Conservation (phyloP, 176 grass and related monocot species). For the Lolium multiflorum region DNA sequence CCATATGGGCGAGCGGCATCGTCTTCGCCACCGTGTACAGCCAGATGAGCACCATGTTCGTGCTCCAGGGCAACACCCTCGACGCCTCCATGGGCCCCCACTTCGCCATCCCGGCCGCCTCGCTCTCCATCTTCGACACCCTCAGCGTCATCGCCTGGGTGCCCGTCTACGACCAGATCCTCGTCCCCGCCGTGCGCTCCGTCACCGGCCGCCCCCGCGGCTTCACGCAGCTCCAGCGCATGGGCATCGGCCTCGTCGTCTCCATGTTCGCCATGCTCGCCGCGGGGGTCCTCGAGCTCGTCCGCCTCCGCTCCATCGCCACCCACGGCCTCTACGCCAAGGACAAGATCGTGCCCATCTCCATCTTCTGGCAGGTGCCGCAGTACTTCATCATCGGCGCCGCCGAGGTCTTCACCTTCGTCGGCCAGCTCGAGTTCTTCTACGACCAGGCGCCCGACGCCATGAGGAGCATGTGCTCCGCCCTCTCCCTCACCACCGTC, state of each 20-base stretch:
- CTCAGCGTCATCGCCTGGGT: constrained; percentile 85
- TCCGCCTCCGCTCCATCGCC: constrained; percentile 52
- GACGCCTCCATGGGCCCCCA: constrained; percentile 53
- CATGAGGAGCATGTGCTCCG: constrained; percentile 80
- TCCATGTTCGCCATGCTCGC: constrained; percentile 82
- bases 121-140: constrained; percentile 80
- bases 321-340: constrained; percentile 49
- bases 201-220: constrained; percentile 54
- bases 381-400: constrained; percentile 85
- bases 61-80: constrained; percentile 85
- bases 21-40: constrained; percentile 67
- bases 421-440: constrained; percentile 92
- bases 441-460: constrained; percentile 92
- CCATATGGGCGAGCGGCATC: constrained; percentile 85
- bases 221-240: constrained; percentile 90
- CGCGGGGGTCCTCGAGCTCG: constrained; percentile 67
- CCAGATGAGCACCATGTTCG: constrained; percentile 92
- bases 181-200: constrained; percentile 60
- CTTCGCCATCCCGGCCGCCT: constrained; percentile 68
- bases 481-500: constrained; percentile 74
- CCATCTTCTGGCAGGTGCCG: constrained; percentile 91
- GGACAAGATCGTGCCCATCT: constrained; percentile 55
- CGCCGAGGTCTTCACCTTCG: constrained; percentile 79
- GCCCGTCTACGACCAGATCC: constrained; percentile 69
- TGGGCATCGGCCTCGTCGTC: constrained; percentile 88